Base-by-base conservation (phyloP, 1,139 yeast genomes). In the Yamadazyma sp. region DNA sequence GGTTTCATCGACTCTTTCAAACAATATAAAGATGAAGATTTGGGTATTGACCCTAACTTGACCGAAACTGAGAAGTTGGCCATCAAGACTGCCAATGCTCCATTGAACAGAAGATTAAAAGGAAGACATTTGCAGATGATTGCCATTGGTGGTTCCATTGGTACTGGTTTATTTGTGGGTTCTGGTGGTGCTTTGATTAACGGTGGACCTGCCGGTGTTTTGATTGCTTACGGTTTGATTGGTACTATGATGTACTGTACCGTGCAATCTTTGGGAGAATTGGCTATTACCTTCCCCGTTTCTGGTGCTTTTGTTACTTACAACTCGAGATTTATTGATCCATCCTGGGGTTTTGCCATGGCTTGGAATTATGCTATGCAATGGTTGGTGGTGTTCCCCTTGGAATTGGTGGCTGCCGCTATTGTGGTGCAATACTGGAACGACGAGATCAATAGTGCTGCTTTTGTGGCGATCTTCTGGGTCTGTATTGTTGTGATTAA, bases 71-170 rank as follows among this genome's bases (percentile, higher is more conserved):
- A 87, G 62, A 80, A 73, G 54, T 77, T 84, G 34, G 86, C 86
- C 38, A 60, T 78, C 24, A 64, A 73, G 46, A 78, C 89, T 22
- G 85, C 90, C 16, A 74, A 76, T 53, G 71, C 90, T 17, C 95
- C 95, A 2, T 73, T 86, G 44, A 67, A 79, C 35, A 71, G 87
- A 56, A 70, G 76, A 31, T 70, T 86, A 41, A 80, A 81, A 48
- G 69, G 64, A 32, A 71, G 86, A 64, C 80, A 86, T 68, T 65
- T 86, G 51, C 85, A 83, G 55, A 84, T 86, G 87, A 82, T 87
- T 57, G 94, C 95, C 34, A 81, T 87, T 51, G 95, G 95, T 55
- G 95, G 95, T 46, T 75, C 88, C 38, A 85, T 87, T 46, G 95
- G 96, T 62, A 85, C 94, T 6, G 90, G 89, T 33, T 67, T 81